Evolutionary conservation across 176 grass and related monocot species (phyloP).

Genomic region (Carex kokanica): DNA sequence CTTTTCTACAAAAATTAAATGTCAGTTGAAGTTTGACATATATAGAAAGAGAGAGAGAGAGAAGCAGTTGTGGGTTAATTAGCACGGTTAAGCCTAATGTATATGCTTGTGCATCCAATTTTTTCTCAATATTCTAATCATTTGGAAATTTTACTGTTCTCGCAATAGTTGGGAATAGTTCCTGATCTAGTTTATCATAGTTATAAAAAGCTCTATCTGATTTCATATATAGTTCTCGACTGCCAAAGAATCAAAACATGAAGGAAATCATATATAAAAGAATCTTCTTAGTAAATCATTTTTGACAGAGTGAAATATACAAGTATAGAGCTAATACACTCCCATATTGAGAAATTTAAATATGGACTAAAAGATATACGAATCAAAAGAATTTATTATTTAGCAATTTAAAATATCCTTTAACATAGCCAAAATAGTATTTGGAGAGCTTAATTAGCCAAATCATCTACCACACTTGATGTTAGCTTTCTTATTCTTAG

Average conservation of each 20-base stretch:
- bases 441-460: not conserved
- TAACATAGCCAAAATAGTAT: slow-evolving; percentile 4
- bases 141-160: not conserved
- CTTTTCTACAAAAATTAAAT: not conserved
- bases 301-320: not conserved
- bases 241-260: slow-evolving; percentile 8
- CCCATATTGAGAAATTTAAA: not conserved
- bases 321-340: not conserved
- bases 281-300: not conserved
- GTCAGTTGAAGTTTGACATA: not conserved
- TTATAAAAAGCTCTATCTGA: not conserved
- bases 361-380: not conserved
- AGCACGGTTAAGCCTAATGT: too few relatives aligned
- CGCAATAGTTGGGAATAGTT: not conserved
- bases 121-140: not conserved
- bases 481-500: slow-evolving; percentile 17
- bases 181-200: not conserved
- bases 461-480: slow-evolving; percentile 17
- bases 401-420: not conserved
- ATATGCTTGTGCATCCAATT: not conserved
- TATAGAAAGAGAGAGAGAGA: not conserved
- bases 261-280: not conserved
- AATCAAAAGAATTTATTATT: not conserved
- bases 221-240: not conserved
- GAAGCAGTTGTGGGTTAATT: not conserved